A percentile compares a stretch with the other conserved stretches of the same genome.
These are phyloP conservation scores for Trifolium repens DNA, from an alignment of 306 rosid species.

Conservation along the genomic window DNA sequence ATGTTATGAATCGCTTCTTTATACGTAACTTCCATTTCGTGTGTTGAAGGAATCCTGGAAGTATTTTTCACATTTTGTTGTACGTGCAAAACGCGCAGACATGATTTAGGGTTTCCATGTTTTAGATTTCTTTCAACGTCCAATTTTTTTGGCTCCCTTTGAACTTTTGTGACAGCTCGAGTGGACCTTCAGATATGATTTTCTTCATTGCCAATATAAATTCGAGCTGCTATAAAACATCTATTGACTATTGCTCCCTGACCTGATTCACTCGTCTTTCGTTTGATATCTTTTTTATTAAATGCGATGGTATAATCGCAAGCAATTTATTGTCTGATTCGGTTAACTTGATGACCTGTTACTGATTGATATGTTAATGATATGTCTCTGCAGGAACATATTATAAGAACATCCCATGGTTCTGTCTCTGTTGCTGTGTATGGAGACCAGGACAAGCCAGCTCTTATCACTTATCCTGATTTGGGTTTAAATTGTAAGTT, in stretches of 20 bases:
- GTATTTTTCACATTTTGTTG: slow-evolving; percentile 30
- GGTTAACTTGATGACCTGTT: slow-evolving; percentile 32
- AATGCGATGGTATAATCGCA: slow-evolving; percentile 2
- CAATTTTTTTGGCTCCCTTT: neutral
- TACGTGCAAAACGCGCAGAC: slow-evolving; percentile 11
- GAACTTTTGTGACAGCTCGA: neutral
- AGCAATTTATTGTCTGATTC: slow-evolving; percentile 1
- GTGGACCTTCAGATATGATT: slow-evolving; percentile 30
- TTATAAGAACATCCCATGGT: slow-evolving; percentile 73
- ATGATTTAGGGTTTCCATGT: neutral
- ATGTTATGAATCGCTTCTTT: slow-evolving; percentile 26
- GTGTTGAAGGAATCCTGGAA: slow-evolving; percentile 4
- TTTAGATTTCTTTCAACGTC: neutral
- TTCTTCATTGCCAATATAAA: slow-evolving; percentile 5
- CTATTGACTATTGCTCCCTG: neutral
- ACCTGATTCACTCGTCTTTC: neutral
- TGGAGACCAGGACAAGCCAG: slow-evolving; percentile 97
- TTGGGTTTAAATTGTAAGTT: slow-evolving; percentile 89
- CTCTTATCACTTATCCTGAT: slow-evolving; percentile 92
- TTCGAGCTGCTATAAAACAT: slow-evolving; percentile 1
- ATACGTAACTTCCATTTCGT: slow-evolving; percentile 15
- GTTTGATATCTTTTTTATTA: neutral
- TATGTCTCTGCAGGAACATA: slow-evolving; percentile 74
- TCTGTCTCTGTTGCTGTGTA: slow-evolving; percentile 74
- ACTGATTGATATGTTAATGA: slow-evolving; percentile 32